Conservation (phyloP, 2,329 filamentous ascomycete genomes). For the Fusarium newnesense region DNA sequence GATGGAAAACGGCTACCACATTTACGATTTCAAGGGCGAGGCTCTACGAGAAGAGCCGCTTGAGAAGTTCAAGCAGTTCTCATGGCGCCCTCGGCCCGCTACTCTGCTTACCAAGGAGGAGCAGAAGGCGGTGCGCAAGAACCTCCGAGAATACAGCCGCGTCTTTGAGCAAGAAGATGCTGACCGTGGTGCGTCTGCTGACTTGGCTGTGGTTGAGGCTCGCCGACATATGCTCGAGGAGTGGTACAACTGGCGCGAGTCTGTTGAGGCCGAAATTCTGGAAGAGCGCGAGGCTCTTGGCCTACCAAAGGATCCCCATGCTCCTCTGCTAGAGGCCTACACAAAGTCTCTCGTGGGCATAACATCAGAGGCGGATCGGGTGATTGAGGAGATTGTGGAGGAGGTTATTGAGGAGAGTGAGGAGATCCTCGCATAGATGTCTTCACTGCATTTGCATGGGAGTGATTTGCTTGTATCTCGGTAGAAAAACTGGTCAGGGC, state of each 20-base stretch:
- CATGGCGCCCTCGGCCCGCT: constrained; percentile 91
- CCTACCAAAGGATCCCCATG: constrained; percentile 72
- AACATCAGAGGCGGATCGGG: constrained; percentile 74
- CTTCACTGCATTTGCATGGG: constrained; percentile 45
- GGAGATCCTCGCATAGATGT: constrained; percentile 67
- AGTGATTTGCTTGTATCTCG: constrained; percentile 48
- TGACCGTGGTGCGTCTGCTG: constrained; percentile 91
- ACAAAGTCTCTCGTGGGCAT: constrained; percentile 60
- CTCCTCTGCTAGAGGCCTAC: constrained; percentile 69
- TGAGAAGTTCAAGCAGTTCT: constrained; percentile 97
- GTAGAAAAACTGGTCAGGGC: constrained; percentile 48
- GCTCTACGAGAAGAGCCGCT: constrained; percentile 89
- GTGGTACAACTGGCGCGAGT: constrained; percentile 86
- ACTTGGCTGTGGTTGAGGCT: constrained; percentile 91
- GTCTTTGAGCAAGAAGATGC: constrained; percentile 95
- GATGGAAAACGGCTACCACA: constrained; percentile 99
- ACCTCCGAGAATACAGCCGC: constrained; percentile 94
- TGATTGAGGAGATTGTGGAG: constrained; percentile 90
- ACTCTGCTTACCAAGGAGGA: constrained; percentile 96
- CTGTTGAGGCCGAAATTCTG: constrained; percentile 75
- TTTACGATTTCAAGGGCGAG: constrained; percentile 96
- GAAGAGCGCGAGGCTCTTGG: constrained; percentile 77
- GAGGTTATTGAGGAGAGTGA: constrained; percentile 88
- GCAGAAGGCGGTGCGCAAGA: constrained; percentile 98
- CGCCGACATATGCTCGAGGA: constrained; percentile 85